These are phyloP conservation scores for Phyllosticta citriasiana DNA, from an alignment of 2,329 filamentous ascomycete genomes.

Conservation along the genomic window DNA sequence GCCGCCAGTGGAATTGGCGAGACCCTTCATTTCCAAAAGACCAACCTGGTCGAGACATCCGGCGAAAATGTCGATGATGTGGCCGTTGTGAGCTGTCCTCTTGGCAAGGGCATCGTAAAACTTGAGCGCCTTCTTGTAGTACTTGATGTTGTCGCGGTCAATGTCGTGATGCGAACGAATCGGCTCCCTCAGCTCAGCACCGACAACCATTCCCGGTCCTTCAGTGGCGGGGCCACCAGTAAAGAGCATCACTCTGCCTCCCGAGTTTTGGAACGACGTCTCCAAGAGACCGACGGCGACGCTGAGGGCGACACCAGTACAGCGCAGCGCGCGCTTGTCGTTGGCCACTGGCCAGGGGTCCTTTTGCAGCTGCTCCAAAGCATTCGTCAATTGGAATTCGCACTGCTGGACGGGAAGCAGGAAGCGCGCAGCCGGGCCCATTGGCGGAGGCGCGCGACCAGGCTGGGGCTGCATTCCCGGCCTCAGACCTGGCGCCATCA, in stretches of 20 bases:
- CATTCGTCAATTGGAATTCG: slow-evolving; percentile 95
- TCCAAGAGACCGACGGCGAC: slow-evolving; percentile 89
- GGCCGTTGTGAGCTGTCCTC: slow-evolving; percentile 88
- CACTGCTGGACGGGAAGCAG: slow-evolving; percentile 89
- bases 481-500: slow-evolving; percentile 61
- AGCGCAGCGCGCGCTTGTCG: slow-evolving; percentile 80
- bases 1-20: slow-evolving; percentile 90
- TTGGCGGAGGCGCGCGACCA: slow-evolving; percentile 61
- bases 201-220: slow-evolving; percentile 93
- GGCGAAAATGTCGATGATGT: slow-evolving; percentile 95
- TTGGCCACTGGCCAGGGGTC: slow-evolving; percentile 96
- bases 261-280: slow-evolving; percentile 89
- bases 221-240: slow-evolving; percentile 91
- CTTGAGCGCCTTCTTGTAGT: slow-evolving; percentile 98
- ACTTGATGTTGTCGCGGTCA: slow-evolving; percentile 97
- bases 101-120: slow-evolving; percentile 95
- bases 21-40: slow-evolving; percentile 93
- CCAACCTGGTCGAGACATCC: slow-evolving; percentile 96
- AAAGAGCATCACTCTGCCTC: slow-evolving; percentile 94
- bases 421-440: slow-evolving; percentile 80
- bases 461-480: slow-evolving; percentile 62
- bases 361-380: slow-evolving; percentile 87
- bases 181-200: slow-evolving; percentile 87
- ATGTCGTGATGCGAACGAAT: slow-evolving; percentile 98
- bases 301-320: slow-evolving; percentile 91